A percentile compares a stretch with the other conserved stretches of the same genome.
phyloP scores from a whole-genome alignment of 306 rosid species.

The Albizia julibrissin region DNA sequence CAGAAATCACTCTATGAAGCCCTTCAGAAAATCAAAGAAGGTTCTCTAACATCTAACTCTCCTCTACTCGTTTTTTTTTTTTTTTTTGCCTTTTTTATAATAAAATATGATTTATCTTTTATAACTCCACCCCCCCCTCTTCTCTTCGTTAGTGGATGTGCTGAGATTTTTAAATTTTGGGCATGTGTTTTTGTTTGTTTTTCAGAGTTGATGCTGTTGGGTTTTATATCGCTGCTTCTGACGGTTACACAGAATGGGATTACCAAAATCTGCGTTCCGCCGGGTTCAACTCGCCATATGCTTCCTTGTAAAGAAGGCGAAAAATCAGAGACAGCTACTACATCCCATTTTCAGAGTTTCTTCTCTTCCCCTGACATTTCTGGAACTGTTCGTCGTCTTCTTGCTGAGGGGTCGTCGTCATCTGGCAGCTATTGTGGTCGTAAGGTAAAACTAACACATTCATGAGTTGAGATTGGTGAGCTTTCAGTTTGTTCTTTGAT shows the following conservation, averaged over 20 bases:
- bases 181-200: neutral
- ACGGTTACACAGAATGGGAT: constrained; percentile 72
- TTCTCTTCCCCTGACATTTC: constrained; percentile 38
- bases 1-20: constrained; percentile 90
- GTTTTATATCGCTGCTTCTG: constrained; percentile 85
- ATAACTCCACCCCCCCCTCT: neutral
- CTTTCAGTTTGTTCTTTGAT: neutral
- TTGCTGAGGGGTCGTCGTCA: constrained; percentile 23
- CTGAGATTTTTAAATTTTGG: neutral
- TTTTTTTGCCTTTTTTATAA: neutral
- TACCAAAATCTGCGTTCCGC: constrained; percentile 68
- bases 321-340: constrained; percentile 10
- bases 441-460: constrained; percentile 51
- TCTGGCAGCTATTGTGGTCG: constrained; percentile 46
- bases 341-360: constrained; percentile 47
- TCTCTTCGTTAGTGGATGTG: neutral
- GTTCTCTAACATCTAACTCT: constrained; percentile 2
- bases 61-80: neutral
- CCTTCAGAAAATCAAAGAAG: constrained; percentile 85
- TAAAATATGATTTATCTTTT: neutral
- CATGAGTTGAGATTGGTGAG: neutral
- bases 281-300: constrained; percentile 43
- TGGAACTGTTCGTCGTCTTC: constrained; percentile 44
- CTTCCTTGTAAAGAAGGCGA: constrained; percentile 60
- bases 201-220: constrained; percentile 88